A percentile compares a stretch with the other conserved stretches of the same genome.
phyloP scores from a whole-genome alignment of 2,329 filamentous ascomycete species.

The Grosmannia serpens region DNA sequence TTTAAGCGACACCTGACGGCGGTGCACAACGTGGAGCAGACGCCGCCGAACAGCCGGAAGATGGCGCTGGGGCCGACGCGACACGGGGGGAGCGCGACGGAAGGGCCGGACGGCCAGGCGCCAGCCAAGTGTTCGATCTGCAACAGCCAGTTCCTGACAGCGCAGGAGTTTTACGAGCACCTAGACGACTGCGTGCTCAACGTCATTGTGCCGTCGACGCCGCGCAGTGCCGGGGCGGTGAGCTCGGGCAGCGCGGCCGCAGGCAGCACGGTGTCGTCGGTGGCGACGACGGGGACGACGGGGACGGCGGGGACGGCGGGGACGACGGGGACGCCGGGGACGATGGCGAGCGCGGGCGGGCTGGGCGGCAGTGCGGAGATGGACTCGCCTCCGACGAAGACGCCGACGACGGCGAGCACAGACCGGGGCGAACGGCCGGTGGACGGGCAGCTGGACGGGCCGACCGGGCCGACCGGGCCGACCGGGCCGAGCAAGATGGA shows the following conservation, averaged over 20 bases:
- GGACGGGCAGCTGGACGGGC: neutral
- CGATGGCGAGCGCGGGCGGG: no score
- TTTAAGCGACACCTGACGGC: slow-evolving; percentile 94
- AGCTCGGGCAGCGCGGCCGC: neutral
- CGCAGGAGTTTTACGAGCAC: slow-evolving; percentile 97
- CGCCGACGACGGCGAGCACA: slow-evolving; percentile 17
- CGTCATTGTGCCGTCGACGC: slow-evolving; percentile 40
- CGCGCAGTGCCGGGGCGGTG: slow-evolving; percentile 16
- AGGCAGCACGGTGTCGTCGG: neutral
- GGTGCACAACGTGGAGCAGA: slow-evolving; percentile 89
- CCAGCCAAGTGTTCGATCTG: slow-evolving; percentile 83
- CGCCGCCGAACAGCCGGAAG: slow-evolving; percentile 78
- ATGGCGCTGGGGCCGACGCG: slow-evolving; percentile 31
- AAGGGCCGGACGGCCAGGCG: neutral
- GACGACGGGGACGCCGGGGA: no score
- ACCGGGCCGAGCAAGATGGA: neutral
- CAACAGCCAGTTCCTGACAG: slow-evolving; percentile 63
- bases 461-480: neutral
- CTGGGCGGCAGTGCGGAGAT: slow-evolving; percentile 3
- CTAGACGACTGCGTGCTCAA: slow-evolving; percentile 57
- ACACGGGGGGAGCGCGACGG: slow-evolving; percentile 5
- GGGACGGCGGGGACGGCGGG: neutral
- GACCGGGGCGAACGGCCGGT: slow-evolving; percentile 2
- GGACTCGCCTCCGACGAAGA: slow-evolving; percentile 14
- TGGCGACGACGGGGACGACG: no score